Base-by-base conservation (phyloP, 441 rosid genomes). In the Populus hybrid region DNA sequence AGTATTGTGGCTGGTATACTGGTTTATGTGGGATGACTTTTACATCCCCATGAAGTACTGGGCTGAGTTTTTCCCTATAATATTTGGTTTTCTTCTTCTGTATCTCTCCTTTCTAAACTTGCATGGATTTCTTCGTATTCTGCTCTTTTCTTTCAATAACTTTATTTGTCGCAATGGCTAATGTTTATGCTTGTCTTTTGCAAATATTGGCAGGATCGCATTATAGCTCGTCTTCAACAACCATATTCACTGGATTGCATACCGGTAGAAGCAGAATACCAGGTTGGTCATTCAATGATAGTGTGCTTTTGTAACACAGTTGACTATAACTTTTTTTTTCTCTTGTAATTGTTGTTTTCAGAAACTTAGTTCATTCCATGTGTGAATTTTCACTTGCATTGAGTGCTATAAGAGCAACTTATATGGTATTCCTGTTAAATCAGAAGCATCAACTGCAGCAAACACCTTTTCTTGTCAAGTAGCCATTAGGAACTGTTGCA, bases 251-350 rank as follows among this genome's bases (percentile, higher is more conserved):
- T 96, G 38, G 99, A 96, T 80, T 96, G 99, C 83, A 96, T 96
- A 85, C 99, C 99, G 4, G 98, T 96, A 65, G 99, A 96, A 90
- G 99, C 99, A 73, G 98, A 96, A 82, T 96, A 87, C 88, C 97
- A 96, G 94, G 99, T 92, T 77, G 69, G 83, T 81, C 36, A 46
- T 80, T 50, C 68, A 19, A 23, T 28, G 6, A 64, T 24, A 67
- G 46, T 70, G 7, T 75, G 73, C 32, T 67, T 71, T 76, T 34
- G 40, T 69, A 28, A 32, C 57, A 23, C 40, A 46, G 12, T 42
- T 50, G 57, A 26, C 23, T 2, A 2, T 50, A 32, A 8, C 3
- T 46, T 28, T 32, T 2, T 65, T 64, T 23, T 16, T 46, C 24
- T 9, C 63, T 21, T 32, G 35, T 21, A 19, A 35, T 32, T 8